Evolutionary conservation across 352 stramenopile species (phyloP).

Genomic region (Globisporangium perplexum): DNA sequence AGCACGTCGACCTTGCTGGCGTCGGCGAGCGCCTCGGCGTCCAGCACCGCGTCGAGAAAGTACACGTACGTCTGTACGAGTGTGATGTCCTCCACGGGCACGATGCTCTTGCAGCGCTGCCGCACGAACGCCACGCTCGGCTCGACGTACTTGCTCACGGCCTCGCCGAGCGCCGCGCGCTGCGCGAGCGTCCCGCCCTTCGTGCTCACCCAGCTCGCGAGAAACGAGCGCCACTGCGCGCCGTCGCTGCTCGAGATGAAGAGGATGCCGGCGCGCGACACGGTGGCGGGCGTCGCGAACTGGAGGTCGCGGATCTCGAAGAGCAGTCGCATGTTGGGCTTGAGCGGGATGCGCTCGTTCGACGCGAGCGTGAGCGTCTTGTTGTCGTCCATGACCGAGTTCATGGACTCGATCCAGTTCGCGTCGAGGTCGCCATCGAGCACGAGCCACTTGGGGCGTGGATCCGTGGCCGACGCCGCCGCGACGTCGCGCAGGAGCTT

Average conservation of each 20-base stretch:
- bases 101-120: constrained; percentile 84
- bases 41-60: constrained; percentile 86
- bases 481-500: constrained; percentile 93
- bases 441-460: constrained; percentile 92
- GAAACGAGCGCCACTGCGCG: constrained; percentile 90
- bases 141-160: constrained; percentile 86
- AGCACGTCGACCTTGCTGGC: constrained; percentile 71
- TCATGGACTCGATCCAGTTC: constrained; percentile 90
- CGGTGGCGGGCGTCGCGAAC: constrained; percentile 93
- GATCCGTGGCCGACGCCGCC: constrained; percentile 48
- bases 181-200: constrained; percentile 56
- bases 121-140: constrained; percentile 83
- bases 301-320: constrained; percentile 96
- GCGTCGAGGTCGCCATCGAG: constrained; percentile 89
- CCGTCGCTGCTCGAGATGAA: constrained; percentile 91
- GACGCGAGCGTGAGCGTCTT: constrained; percentile 89
- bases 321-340: constrained; percentile 92
- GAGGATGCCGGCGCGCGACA: constrained; percentile 93
- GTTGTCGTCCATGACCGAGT: constrained; percentile 89
- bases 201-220: constrained; percentile 88
- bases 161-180: constrained; percentile 42
- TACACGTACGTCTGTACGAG: constrained; percentile 91
- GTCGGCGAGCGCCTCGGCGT: constrained; percentile 55
- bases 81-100: constrained; percentile 89
- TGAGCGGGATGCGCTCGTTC: constrained; percentile 95